Evolutionary conservation across 345 rosid genomes (phyloP).

Genomic region (Theobroma cacao): DNA sequence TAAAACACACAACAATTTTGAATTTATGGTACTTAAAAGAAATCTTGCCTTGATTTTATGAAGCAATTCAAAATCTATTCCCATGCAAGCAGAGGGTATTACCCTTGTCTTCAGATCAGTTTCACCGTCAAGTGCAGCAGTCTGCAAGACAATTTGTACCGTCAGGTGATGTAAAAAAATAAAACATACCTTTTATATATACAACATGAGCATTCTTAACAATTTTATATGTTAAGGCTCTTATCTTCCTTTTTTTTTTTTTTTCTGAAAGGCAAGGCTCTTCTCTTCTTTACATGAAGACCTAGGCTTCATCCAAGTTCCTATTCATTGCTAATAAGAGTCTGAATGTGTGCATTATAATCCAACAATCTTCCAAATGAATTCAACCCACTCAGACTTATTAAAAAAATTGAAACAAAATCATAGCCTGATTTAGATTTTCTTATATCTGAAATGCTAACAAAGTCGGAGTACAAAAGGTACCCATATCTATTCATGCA

Average conservation of each 20-base stretch:
- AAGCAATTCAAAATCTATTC: conserved; percentile 81
- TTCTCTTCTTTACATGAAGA: neutral
- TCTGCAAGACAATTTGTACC: conserved; percentile 43
- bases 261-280: no score
- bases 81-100: conserved; percentile 85
- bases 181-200: neutral
- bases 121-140: conserved; percentile 97
- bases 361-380: neutral
- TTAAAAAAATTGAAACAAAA: neutral
- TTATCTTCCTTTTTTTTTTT: neutral
- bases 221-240: neutral
- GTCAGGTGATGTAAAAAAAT: neutral
- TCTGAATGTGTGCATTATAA: neutral
- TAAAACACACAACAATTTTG: neutral
- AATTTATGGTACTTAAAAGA: neutral
- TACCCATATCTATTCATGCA: neutral
- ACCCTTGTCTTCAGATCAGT: conserved; percentile 93
- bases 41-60: conserved; percentile 86
- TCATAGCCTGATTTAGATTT: conserved; percentile 1
- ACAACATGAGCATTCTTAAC: neutral
- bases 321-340: neutral
- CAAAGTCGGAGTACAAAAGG: neutral
- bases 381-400: neutral
- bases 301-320: neutral
- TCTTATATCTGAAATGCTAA: neutral